phyloP scores from a whole-genome alignment of 1,284 basidiomycete species.

The Melanopsichium pennsylvanicum region DNA sequence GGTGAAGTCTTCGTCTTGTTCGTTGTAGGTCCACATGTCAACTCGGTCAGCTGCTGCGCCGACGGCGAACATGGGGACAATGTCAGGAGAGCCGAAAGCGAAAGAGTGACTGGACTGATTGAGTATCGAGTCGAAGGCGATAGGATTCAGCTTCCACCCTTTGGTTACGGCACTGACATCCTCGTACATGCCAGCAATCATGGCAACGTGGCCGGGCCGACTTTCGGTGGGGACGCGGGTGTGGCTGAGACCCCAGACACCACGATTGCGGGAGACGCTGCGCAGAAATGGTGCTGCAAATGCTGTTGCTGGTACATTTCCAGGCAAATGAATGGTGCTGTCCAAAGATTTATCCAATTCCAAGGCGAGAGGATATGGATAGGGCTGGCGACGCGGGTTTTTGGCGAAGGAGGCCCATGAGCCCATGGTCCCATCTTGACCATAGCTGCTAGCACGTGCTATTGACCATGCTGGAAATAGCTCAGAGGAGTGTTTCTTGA shows the following conservation, averaged over 20 bases:
- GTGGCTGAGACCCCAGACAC: constrained; percentile 84
- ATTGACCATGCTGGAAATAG: constrained; percentile 47
- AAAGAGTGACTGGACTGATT: constrained; percentile 82
- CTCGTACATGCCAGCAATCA: constrained; percentile 92
- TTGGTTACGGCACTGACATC: constrained; percentile 86
- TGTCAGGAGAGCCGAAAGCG: constrained; percentile 87
- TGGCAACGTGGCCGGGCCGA: constrained; percentile 83
- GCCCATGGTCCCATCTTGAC: constrained; percentile 7
- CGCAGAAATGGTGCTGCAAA: constrained; percentile 78
- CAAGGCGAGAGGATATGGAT: constrained; percentile 28
- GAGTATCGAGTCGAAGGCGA: constrained; percentile 87
- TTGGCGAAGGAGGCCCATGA: constrained; percentile 28
- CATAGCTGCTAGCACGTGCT: background rate
- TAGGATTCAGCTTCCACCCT: constrained; percentile 90
- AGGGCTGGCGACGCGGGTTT: constrained; percentile 16
- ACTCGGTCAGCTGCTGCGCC: constrained; percentile 76
- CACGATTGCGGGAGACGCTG: constrained; percentile 72
- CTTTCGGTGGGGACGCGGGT: constrained; percentile 88
- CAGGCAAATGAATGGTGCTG: background rate
- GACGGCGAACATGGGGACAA: constrained; percentile 84
- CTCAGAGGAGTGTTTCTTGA: constrained; percentile 67
- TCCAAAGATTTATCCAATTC: constrained; percentile 1
- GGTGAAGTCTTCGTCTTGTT: constrained; percentile 73
- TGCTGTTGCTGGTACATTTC: constrained; percentile 8
- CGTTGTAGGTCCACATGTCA: constrained; percentile 78